These are phyloP conservation scores for Aspergillus nanangensis DNA, from an alignment of 495 filamentous ascomycete genomes.

Conservation along the genomic window DNA sequence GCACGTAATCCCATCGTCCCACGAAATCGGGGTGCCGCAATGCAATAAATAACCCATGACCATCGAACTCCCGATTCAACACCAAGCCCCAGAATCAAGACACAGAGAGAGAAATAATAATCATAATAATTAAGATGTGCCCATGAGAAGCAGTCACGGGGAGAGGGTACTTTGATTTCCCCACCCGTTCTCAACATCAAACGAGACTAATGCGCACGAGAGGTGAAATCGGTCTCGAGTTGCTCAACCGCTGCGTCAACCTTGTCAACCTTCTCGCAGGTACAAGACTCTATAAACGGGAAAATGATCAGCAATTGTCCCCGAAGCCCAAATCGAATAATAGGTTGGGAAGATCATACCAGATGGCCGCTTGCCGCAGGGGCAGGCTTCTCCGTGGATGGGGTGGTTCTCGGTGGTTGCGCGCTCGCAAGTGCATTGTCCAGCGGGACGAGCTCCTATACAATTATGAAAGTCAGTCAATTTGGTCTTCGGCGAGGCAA, in stretches of 20 bases:
- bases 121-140: no score
- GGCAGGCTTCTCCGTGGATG: conserved; percentile 56
- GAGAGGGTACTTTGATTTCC: no score
- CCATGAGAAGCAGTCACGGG: no score
- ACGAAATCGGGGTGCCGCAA: no score
- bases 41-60: no score
- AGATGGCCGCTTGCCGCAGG: conserved; percentile 70
- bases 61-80: no score
- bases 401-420: conserved; percentile 65
- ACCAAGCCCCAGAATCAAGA: no score
- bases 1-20: no score
- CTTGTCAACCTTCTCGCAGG: conserved; percentile 69
- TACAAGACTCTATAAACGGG: conserved; percentile 62
- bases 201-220: conserved; percentile 20
- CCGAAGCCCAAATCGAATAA: no score
- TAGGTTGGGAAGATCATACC: conserved; percentile 42
- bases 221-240: conserved; percentile 79
- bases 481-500: neutral
- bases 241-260: conserved; percentile 39
- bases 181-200: no score
- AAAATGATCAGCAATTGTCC: no score
- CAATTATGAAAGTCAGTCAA: neutral
- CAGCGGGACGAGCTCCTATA: conserved; percentile 64
- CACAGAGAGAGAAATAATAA: no score
- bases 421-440: conserved; percentile 78